Evolutionary conservation across 1,284 basidiomycete species (phyloP).

Genomic region (Sanghuangporus baumii): DNA sequence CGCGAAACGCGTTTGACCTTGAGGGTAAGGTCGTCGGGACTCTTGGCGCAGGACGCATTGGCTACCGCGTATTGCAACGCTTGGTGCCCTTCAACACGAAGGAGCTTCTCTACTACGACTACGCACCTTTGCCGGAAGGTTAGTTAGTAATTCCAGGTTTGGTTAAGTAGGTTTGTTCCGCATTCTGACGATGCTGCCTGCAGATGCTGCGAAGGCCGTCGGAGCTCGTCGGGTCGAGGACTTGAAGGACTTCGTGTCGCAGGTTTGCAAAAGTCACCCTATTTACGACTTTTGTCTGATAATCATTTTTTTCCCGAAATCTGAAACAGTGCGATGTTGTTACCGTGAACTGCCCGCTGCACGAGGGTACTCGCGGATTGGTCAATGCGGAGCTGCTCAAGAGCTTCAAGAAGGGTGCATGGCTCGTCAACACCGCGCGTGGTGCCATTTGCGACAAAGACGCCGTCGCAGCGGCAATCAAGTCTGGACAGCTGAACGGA

Average conservation of each 20-base stretch:
- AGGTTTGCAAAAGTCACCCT: conserved; percentile 26
- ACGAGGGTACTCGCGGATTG: conserved; percentile 81
- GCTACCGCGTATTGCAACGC: conserved; percentile 87
- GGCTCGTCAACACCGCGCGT: conserved; percentile 92
- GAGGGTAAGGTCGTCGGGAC: conserved; percentile 91
- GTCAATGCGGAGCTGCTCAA: conserved; percentile 80
- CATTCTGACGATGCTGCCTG: conserved; percentile 4
- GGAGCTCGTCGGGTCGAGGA: conserved; percentile 75
- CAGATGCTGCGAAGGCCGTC: conserved; percentile 66
- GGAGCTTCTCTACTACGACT: conserved; percentile 93
- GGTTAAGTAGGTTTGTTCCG: neutral
- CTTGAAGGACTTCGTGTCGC: conserved; percentile 81
- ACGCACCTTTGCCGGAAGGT: conserved; percentile 74
- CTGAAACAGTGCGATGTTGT: conserved; percentile 64
- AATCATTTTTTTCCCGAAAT: neutral
- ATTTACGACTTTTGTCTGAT: conserved; percentile 16
- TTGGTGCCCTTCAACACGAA: conserved; percentile 86
- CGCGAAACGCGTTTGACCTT: conserved; percentile 81
- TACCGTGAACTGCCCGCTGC: conserved; percentile 88
- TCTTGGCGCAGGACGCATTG: conserved; percentile 84
- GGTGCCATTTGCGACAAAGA: conserved; percentile 89
- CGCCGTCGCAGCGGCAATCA: conserved; percentile 73
- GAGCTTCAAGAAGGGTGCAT: conserved; percentile 90
- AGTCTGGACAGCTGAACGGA: conserved; percentile 70
- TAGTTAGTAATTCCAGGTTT: conserved; percentile 4